Evolutionary conservation across 1,284 basidiomycete species (phyloP).

Genomic region (Ustilago tritici): DNA sequence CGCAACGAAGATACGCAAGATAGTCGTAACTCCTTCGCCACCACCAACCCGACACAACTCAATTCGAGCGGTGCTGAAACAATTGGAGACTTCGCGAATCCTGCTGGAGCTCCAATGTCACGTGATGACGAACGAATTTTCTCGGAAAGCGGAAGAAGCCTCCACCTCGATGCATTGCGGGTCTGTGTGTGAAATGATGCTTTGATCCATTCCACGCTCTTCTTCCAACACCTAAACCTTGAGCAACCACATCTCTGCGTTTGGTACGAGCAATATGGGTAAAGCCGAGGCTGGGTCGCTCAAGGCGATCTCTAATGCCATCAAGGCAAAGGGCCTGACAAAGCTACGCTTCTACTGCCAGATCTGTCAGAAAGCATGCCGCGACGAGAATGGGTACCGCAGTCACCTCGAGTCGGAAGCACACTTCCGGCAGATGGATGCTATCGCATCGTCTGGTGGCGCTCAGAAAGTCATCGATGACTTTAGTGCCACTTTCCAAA

Average conservation of each 20-base stretch:
- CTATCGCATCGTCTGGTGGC: constrained; percentile 73
- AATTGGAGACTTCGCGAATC: not conserved
- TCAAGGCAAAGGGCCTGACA: constrained; percentile 68
- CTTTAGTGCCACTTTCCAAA: constrained; percentile 89
- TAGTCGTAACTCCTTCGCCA: not conserved
- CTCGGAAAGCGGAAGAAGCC: constrained; percentile 5
- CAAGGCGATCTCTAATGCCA: constrained; percentile 67
- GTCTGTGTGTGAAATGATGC: not conserved
- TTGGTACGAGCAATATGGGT: constrained; percentile 23
- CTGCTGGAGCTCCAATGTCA: not conserved
- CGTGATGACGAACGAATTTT: not conserved
- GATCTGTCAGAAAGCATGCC: constrained; percentile 66
- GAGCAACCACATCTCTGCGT: not conserved
- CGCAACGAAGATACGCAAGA: too few relatives aligned
- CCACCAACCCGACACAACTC: too few relatives aligned
- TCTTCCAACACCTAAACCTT: not conserved
- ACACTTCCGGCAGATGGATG: constrained; percentile 94
- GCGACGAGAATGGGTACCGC: constrained; percentile 68
- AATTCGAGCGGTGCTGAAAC: too few relatives aligned
- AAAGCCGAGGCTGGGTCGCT: constrained; percentile 46
- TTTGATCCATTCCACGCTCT: not conserved
- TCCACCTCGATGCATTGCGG: not conserved
- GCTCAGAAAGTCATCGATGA: constrained; percentile 90
- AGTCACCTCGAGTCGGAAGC: constrained; percentile 83
- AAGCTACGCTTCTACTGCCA: constrained; percentile 69